Base-by-base conservation (phyloP, 257 asterid genomes). In the Solanum sejunctum region DNA sequence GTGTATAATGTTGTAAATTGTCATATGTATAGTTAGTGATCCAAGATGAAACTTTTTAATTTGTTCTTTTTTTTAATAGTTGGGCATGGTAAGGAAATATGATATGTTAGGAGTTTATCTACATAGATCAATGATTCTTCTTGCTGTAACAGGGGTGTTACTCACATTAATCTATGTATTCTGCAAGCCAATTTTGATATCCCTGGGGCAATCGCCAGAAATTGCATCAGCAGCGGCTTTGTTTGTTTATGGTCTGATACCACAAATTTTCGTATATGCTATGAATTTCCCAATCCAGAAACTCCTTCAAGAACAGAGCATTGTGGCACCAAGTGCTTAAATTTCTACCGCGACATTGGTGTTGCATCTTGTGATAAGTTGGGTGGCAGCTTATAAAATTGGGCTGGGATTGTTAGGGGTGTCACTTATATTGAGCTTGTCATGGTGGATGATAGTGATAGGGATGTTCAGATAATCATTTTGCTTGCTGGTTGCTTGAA, bases 371-470 rank as follows among this genome's bases (percentile, higher is more conserved):
- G 9, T 82, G 8, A 41, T 87, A 8, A 87, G 86, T 52, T 87
- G 86, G 86, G 10, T 85, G 12, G 80, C 67, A 2, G 79, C 85
- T 6, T 87, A 36, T 32, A 87, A 85, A 39, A 18, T 73, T 45
- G 88, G 88, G 23, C 83, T 87, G n/a, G 89, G 89, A 7, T 67
- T 87, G 18, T 10, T 87, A 32, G 89, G 89, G 16, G 88, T 87
- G 15, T 85, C 89, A 0, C 55, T 87, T 10, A 72, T 85, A 12
- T 49, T 87, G 67, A 87, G 88, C 23, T 28, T 85, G 10, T 87
- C 89, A 10, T 87, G 88, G 89, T 87, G 89, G 89, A 23, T 87
- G n/a, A 75, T 87, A 55, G 88, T 87, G 61, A 51, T 82, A 15
- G 41, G 41, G 4, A 36, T 36, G 4, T 36, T 36, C 6, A 36